Conservation (phyloP, 371 early-diverging fungal genomes). For the Lichtheimia corymbifera region DNA sequence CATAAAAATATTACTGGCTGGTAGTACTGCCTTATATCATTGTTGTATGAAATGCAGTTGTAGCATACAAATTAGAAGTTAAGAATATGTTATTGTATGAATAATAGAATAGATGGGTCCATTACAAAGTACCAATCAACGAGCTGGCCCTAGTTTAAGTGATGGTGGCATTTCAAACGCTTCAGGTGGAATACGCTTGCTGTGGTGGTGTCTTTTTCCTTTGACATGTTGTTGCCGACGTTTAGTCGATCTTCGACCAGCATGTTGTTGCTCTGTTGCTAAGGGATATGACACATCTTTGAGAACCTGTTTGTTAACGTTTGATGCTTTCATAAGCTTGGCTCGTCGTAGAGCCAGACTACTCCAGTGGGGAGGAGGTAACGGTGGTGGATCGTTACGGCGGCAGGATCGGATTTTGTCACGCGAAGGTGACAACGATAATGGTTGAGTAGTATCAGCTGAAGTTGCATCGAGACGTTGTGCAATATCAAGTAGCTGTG, state of each 20-base stretch:
- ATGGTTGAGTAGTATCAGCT: neutral
- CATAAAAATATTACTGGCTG: slow-evolving; percentile 45
- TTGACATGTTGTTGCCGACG: slow-evolving; percentile 1
- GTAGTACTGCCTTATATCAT: slow-evolving; percentile 15
- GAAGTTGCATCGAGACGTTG: neutral
- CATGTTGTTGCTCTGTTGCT: neutral
- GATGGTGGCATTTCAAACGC: slow-evolving; percentile 8
- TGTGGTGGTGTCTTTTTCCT: neutral
- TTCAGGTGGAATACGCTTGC: slow-evolving; percentile 1
- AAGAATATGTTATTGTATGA: no score
- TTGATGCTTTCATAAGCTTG: neutral
- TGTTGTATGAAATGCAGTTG: no score
- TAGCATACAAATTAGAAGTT: no score
- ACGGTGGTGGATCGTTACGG: neutral
- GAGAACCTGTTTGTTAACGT: neutral
- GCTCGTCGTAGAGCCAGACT: slow-evolving; percentile 4
- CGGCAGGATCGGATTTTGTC: no score
- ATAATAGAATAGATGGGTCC: no score
- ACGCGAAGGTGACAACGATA: neutral
- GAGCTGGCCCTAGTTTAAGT: slow-evolving; percentile 3
- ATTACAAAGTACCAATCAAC: neutral
- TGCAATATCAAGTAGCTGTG: neutral
- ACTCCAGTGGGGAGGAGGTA: slow-evolving; percentile 8
- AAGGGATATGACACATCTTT: neutral
- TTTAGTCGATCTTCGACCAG: neutral